Evolutionary conservation across 257 asterid genomes (phyloP).

Genomic region (Nicotiana tomentosiformis): DNA sequence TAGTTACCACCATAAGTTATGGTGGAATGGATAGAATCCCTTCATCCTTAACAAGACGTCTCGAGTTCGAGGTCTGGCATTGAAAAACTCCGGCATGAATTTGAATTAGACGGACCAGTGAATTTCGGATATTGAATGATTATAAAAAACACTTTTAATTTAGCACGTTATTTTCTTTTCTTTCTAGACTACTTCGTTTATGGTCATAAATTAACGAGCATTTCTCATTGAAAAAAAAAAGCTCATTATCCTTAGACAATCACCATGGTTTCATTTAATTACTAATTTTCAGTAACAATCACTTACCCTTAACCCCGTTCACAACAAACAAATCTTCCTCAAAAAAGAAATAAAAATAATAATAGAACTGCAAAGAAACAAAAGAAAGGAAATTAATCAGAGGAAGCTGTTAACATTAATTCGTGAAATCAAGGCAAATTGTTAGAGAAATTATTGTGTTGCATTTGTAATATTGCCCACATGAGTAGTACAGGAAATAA

Average conservation of each 20-base stretch:
- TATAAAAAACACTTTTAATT: too few relatives aligned
- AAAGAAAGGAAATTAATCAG: neutral
- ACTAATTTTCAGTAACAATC: constrained; percentile 2
- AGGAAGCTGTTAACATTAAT: neutral
- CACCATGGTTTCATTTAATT: neutral
- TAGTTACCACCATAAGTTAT: neutral
- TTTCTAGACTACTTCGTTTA: too few relatives aligned
- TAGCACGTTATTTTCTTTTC: neutral
- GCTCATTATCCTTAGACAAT: neutral
- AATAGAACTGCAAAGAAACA: neutral
- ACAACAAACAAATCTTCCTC: neutral
- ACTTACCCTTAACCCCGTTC: neutral
- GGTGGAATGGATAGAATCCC: neutral
- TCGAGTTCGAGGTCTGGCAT: too few relatives aligned
- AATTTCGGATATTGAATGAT: too few relatives aligned
- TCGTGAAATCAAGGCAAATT: too few relatives aligned
- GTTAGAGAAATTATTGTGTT: neutral
- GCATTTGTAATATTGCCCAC: neutral
- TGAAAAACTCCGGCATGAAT: too few relatives aligned
- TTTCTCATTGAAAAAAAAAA: neutral
- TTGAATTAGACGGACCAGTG: too few relatives aligned
- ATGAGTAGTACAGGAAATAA: neutral
- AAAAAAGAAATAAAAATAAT: neutral
- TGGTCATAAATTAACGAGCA: neutral
- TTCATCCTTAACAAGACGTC: too few relatives aligned